Conservation (phyloP, 2,329 filamentous ascomycete species). For the Trichoderma arundinaceum region DNA sequence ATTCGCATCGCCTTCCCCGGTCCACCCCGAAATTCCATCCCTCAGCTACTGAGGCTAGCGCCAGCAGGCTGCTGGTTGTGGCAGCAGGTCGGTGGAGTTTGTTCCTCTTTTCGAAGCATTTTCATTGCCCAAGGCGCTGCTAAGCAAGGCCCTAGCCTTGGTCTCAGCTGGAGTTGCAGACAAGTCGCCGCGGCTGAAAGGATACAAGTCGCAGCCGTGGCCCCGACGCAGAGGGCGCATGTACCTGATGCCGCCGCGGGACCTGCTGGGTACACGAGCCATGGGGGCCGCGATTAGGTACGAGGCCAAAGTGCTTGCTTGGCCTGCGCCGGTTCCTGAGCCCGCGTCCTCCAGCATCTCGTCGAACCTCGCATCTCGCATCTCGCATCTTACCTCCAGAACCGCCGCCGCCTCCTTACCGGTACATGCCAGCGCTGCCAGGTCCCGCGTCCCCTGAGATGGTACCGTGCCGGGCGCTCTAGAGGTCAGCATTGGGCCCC, state of each 20-base stretch:
- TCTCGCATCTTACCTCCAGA: conserved; percentile 29
- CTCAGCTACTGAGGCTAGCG: conserved; percentile 14
- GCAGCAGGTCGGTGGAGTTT: conserved; percentile 1
- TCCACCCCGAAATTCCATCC: conserved; percentile 6
- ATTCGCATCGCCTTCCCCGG: conserved; percentile 24
- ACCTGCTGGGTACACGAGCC: conserved; percentile 12
- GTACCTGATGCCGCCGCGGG: conserved; percentile 4
- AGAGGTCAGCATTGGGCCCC: conserved; percentile 30
- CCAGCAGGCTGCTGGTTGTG: conserved; percentile 5
- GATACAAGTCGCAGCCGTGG: background rate
- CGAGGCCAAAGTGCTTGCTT: conserved; percentile 22
- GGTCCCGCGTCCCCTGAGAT: conserved; percentile 3
- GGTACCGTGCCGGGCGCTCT: conserved; percentile 15
- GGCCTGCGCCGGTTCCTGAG: conserved; percentile 1
- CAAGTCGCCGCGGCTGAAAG: conserved; percentile 14
- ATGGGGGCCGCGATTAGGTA: conserved; percentile 10
- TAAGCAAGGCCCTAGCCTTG: background rate
- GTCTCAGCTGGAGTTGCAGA: conserved; percentile 17
- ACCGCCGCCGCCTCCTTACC: conserved; percentile 14
- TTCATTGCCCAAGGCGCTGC: background rate
- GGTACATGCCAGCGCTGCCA: background rate
- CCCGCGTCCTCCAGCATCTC: background rate
- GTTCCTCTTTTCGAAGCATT: conserved; percentile 3
- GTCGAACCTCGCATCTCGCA: conserved; percentile 6
- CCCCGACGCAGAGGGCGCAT: background rate